These are phyloP conservation scores for Neurospora pannonica DNA, from an alignment of 495 filamentous ascomycete species.

Conservation along the genomic window DNA sequence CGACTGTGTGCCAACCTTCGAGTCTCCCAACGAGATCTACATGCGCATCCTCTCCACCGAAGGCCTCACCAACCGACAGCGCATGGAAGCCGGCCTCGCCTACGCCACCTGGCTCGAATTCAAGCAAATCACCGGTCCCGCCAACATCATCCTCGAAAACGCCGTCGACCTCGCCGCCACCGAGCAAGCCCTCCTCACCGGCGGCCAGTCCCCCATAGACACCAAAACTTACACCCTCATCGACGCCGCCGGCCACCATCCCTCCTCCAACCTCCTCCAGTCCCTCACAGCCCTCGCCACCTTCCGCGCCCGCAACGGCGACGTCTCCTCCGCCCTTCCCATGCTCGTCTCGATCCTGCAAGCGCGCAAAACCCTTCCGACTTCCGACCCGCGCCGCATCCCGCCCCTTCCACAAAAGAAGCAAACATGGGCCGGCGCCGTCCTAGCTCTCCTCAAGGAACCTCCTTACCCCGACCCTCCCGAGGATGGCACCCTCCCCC, in stretches of 20 bases:
- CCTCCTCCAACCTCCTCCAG: conserved; percentile 62
- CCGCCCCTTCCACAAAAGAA: background rate
- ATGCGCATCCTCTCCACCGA: conserved; percentile 65
- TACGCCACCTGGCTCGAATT: conserved; percentile 79
- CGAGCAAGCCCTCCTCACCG: conserved; percentile 17
- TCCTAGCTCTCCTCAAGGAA: conserved; percentile 30
- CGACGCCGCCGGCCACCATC: conserved; percentile 29
- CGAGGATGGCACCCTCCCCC: conserved; percentile 54
- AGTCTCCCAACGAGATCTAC: conserved; percentile 60
- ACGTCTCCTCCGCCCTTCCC: conserved; percentile 60
- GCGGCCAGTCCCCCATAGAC: conserved; percentile 42
- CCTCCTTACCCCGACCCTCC: conserved; percentile 56
- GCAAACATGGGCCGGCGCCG: background rate
- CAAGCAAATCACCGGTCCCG: conserved; percentile 43
- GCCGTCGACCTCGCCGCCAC: conserved; percentile 22
- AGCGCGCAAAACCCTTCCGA: conserved; percentile 45
- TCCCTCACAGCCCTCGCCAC: conserved; percentile 69
- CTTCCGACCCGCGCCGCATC: background rate
- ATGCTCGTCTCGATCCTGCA: conserved; percentile 78
- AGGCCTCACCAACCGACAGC: conserved; percentile 65
- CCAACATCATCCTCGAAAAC: conserved; percentile 18
- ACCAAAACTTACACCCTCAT: conserved; percentile 47
- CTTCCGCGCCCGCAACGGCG: conserved; percentile 58
- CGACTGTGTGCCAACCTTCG: conserved; percentile 55
- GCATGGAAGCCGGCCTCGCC: conserved; percentile 65